Evolutionary conservation across 345 rosid species (phyloP).

Genomic region (Boechera retrofracta): DNA sequence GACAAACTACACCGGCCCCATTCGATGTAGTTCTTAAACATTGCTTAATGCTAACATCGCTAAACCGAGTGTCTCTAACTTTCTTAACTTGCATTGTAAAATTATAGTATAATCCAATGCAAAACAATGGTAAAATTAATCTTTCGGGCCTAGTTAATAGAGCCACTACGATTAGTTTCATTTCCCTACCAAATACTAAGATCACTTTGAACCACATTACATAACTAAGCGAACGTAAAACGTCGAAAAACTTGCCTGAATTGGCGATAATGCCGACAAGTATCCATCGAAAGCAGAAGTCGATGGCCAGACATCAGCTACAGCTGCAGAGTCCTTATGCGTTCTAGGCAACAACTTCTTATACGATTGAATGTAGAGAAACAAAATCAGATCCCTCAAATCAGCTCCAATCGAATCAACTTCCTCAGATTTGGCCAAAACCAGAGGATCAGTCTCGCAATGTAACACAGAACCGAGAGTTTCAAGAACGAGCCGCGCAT

Average conservation of each 20-base stretch:
- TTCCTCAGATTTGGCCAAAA: conserved; percentile 57
- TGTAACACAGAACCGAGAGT: conserved; percentile 88
- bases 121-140: neutral
- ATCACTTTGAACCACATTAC: conserved; percentile 30
- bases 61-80: neutral
- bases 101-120: neutral
- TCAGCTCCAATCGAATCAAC: conserved; percentile 74
- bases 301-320: conserved; percentile 99
- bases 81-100: neutral
- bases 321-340: conserved; percentile 89
- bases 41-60: conserved; percentile 13
- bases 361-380: conserved; percentile 90
- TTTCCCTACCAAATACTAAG: neutral
- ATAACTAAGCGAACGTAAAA: conserved; percentile 4
- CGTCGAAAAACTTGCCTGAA: conserved; percentile 62
- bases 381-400: conserved; percentile 81
- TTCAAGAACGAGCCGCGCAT: conserved; percentile 82
- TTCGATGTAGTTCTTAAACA: no score
- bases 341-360: conserved; percentile 86
- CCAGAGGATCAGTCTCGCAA: conserved; percentile 74
- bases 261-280: conserved; percentile 90
- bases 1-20: neutral
- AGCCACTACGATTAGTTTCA: neutral
- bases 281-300: conserved; percentile 97
- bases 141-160: neutral